Evolutionary conservation across 345 rosid species (phyloP).

Genomic region (Aquilaria yunnanensis): DNA sequence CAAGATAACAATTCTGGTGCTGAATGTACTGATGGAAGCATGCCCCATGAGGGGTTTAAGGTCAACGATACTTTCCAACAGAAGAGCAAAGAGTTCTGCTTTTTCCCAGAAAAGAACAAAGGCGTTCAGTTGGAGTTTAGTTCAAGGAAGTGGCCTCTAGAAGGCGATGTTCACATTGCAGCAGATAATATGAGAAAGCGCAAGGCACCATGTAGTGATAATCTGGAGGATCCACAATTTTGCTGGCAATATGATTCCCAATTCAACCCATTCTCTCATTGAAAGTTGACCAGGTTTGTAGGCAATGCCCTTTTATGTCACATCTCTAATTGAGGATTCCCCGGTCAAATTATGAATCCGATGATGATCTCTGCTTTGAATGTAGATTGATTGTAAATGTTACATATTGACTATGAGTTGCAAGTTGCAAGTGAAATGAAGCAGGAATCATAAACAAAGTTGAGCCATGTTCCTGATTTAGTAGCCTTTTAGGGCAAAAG

Average conservation of each 20-base stretch:
- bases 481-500: no score
- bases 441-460: no score
- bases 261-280: slow-evolving; percentile 23
- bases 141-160: slow-evolving; percentile 27
- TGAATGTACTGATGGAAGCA: slow-evolving; percentile 26
- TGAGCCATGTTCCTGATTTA: no score
- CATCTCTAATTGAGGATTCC: slow-evolving; percentile 25
- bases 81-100: slow-evolving; percentile 45
- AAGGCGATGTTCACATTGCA: slow-evolving; percentile 28
- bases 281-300: slow-evolving; percentile 43
- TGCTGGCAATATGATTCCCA: slow-evolving; percentile 28
- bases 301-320: slow-evolving; percentile 24
- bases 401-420: slow-evolving; percentile 19
- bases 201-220: slow-evolving; percentile 34
- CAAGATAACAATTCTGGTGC: slow-evolving; percentile 34
- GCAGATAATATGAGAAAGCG: slow-evolving; percentile 42
- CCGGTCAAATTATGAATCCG: slow-evolving; percentile 17
- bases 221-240: slow-evolving; percentile 34
- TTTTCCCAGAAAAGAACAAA: slow-evolving; percentile 48
- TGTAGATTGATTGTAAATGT: slow-evolving; percentile 18
- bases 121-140: slow-evolving; percentile 24
- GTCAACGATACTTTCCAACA: slow-evolving; percentile 18
- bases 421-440: slow-evolving; percentile 3
- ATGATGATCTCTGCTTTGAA: slow-evolving; percentile 16
- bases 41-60: slow-evolving; percentile 27